Evolutionary conservation across 257 asterid genomes (phyloP).

Genomic region (Schizonepeta tenuifolia): DNA sequence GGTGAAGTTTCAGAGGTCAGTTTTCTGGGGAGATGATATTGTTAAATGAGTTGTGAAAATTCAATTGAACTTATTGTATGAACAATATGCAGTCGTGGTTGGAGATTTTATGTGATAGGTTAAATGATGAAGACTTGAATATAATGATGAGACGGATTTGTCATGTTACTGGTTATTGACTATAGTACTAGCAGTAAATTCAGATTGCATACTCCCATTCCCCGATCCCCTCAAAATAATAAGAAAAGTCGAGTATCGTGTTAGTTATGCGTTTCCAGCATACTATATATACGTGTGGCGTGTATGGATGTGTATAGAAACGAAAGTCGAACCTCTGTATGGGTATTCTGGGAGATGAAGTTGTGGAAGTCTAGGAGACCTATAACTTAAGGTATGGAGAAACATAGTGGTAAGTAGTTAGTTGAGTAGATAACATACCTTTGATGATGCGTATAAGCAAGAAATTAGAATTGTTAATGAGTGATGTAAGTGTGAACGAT

Average conservation of each 20-base stretch:
- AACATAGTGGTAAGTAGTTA: constrained; percentile 1
- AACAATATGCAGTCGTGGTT: constrained; percentile 13
- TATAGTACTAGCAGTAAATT: no score
- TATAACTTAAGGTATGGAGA: constrained; percentile 37
- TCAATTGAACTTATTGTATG: constrained; percentile 5
- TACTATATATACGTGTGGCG: neutral
- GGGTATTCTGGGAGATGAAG: constrained; percentile 22
- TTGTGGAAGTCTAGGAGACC: constrained; percentile 9
- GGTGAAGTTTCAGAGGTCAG: constrained; percentile 14
- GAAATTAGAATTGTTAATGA: constrained; percentile 40
- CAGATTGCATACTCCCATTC: no score
- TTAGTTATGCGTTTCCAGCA: neutral
- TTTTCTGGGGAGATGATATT: constrained; percentile 1
- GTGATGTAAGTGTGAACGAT: constrained; percentile 15
- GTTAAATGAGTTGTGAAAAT: neutral
- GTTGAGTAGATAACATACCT: constrained; percentile 19
- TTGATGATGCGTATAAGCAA: constrained; percentile 51
- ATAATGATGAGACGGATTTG: neutral
- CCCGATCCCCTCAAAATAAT: neutral
- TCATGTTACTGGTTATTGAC: neutral
- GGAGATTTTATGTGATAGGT: constrained; percentile 6
- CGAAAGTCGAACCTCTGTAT: neutral
- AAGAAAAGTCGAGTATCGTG: neutral
- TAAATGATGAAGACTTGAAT: neutral
- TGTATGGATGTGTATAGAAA: neutral